A percentile compares a stretch with the other conserved stretches of the same genome.
phyloP scores from a whole-genome alignment of 148 eudicot species.

The Beta vulgaris region DNA sequence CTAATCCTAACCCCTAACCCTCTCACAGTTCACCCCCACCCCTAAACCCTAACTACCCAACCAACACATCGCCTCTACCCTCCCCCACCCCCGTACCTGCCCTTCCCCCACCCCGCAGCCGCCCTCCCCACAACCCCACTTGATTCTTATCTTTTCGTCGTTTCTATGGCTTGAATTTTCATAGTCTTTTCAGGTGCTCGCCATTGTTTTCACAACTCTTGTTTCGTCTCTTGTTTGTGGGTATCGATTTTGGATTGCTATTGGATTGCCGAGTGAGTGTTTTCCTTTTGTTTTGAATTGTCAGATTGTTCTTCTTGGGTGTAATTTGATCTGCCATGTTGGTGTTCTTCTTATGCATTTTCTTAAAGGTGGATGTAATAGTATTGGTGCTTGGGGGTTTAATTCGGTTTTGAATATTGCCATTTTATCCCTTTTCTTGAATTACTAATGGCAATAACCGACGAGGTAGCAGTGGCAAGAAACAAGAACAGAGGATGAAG shows the following conservation, averaged over 20 bases:
- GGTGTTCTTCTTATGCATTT: conserved; percentile 70
- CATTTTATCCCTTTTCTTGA: conserved; percentile 56
- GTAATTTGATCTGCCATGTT: conserved; percentile 55
- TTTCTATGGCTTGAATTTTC: conserved; percentile 92
- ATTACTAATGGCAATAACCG: too few relatives aligned
- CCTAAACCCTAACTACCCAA: too few relatives aligned
- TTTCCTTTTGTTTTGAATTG: conserved; percentile 70
- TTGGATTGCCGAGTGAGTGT: conserved; percentile 64
- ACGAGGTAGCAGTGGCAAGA: too few relatives aligned
- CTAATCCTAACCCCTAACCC: too few relatives aligned
- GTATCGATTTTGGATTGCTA: conserved; percentile 74
- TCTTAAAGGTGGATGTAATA: conserved; percentile 77
- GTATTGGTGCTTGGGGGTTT: conserved; percentile 78
- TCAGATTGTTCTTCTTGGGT: conserved; percentile 51
- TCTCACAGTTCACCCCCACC: too few relatives aligned
- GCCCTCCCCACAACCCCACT: too few relatives aligned
- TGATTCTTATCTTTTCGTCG: conserved; percentile 54
- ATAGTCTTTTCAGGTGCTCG: conserved; percentile 74
- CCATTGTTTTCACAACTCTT: conserved; percentile 52
- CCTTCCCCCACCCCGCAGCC: too few relatives aligned
- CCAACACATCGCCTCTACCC: too few relatives aligned
- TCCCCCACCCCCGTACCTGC: too few relatives aligned
- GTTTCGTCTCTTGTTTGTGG: conserved; percentile 62
- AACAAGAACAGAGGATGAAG: too few relatives aligned
- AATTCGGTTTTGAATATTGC: conserved; percentile 69